Conservation (phyloP, 1,284 basidiomycete species). For the Apiotrichum sp. region DNA sequence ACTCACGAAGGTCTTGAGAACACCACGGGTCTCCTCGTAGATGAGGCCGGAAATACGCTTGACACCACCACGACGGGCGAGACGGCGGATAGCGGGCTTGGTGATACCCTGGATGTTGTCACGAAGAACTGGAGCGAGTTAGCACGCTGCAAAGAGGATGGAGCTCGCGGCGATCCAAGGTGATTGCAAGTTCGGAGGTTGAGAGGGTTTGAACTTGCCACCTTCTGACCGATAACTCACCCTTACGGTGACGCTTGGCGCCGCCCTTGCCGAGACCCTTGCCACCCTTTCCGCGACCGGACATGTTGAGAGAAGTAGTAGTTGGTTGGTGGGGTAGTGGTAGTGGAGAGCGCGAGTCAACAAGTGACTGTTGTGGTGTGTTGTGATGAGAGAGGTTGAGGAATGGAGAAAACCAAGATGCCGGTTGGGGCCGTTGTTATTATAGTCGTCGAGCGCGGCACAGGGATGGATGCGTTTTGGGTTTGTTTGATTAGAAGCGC, state of each 20-base stretch:
- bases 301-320: slow-evolving; percentile 51
- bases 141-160: neutral
- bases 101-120: slow-evolving; percentile 82
- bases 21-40: slow-evolving; percentile 87
- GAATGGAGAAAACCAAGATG: neutral
- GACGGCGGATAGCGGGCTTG: slow-evolving; percentile 86
- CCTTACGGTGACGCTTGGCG: slow-evolving; percentile 80
- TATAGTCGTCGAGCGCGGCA: neutral
- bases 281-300: slow-evolving; percentile 71
- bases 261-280: slow-evolving; percentile 79
- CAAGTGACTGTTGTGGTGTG: neutral
- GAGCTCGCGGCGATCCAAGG: neutral
- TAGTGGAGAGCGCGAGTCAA: slow-evolving; percentile 1
- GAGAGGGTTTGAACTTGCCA: neutral
- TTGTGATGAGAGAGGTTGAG: neutral
- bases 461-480: too few species aligned
- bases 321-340: slow-evolving; percentile 12
- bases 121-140: slow-evolving; percentile 53
- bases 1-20: slow-evolving; percentile 63
- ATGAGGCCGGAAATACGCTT: slow-evolving; percentile 90
- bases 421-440: too few species aligned
- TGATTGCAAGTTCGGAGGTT: neutral
- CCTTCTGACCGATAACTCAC: neutral
- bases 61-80: slow-evolving; percentile 90
- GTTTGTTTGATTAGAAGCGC: too few species aligned